Evolutionary conservation across 805 yeast genomes (phyloP).

Genomic region (Torulaspora indica): DNA sequence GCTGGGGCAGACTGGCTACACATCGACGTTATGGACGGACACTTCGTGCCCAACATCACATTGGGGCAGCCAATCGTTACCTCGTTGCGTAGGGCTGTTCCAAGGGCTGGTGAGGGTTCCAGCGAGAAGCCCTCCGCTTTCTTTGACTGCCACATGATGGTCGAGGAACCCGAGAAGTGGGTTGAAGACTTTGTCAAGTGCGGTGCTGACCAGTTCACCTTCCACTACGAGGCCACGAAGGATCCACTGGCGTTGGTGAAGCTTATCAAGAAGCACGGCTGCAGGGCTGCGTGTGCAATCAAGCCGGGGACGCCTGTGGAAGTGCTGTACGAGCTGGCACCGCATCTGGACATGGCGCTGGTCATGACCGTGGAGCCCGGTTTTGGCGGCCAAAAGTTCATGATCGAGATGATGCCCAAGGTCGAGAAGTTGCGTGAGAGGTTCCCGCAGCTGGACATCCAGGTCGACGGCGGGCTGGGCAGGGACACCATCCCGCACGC

Average conservation of each 20-base stretch:
- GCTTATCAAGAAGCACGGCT: constrained; percentile 70
- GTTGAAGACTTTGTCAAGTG: constrained; percentile 85
- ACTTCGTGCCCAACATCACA: constrained; percentile 94
- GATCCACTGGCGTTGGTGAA: constrained; percentile 71
- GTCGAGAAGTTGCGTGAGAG: constrained; percentile 68
- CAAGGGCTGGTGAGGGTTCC: constrained; percentile 48
- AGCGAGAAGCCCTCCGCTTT: constrained; percentile 43
- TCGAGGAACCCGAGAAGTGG: constrained; percentile 87
- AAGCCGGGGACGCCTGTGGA: constrained; percentile 91
- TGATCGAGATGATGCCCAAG: constrained; percentile 95
- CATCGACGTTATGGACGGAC: constrained; percentile 98
- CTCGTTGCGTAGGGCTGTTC: constrained; percentile 70
- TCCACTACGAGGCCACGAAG: constrained; percentile 89
- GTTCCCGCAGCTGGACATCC: constrained; percentile 78
- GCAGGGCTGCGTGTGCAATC: constrained; percentile 90
- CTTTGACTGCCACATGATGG: constrained; percentile 99
- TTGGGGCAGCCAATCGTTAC: constrained; percentile 88
- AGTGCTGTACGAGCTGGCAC: constrained; percentile 69
- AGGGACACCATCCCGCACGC: constrained; percentile 79
- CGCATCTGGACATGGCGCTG: constrained; percentile 84
- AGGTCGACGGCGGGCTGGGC: constrained; percentile 96
- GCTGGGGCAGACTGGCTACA: constrained; percentile 95
- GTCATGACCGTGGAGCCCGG: constrained; percentile 99
- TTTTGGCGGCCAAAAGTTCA: constrained; percentile 96
- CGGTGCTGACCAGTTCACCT: constrained; percentile 94